Percentiles rank a stretch among this genome's conserved stretches.
Evolutionary conservation across 495 filamentous ascomycete species (phyloP).

Genomic region (Peziza echinospora): DNA sequence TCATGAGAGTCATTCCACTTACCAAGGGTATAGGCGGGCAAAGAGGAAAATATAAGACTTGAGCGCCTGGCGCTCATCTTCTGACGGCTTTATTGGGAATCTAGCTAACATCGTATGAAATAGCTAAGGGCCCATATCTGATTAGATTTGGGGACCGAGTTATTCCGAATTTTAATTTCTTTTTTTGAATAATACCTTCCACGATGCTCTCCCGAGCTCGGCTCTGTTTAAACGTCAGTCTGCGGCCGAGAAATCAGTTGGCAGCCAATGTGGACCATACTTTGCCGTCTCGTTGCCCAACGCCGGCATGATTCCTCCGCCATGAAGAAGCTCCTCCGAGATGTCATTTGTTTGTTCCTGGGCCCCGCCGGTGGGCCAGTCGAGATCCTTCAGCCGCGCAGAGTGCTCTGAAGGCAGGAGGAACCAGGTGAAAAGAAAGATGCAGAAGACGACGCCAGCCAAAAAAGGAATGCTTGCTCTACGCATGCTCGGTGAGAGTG

Average conservation of each 20-base stretch:
- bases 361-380: not conserved
- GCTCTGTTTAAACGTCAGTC: too few species aligned
- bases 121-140: constrained; percentile 77
- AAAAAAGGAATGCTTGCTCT: not conserved
- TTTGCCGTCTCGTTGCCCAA: constrained; percentile 83
- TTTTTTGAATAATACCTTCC: constrained; percentile 3
- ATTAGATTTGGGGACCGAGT: constrained; percentile 37
- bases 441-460: not conserved
- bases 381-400: constrained; percentile 3
- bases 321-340: constrained; percentile 33
- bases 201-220: constrained; percentile 10
- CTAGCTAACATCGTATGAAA: constrained; percentile 90
- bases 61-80: constrained; percentile 65
- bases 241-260: not conserved
- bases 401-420: constrained; percentile 12
- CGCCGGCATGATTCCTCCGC: constrained; percentile 66
- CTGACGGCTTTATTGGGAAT: constrained; percentile 66
- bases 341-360: too few species aligned
- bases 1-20: constrained; percentile 5
- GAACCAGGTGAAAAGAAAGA: not conserved
- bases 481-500: not conserved
- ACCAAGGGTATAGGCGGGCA: constrained; percentile 76
- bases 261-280: constrained; percentile 22
- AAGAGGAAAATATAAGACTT: constrained; percentile 76
- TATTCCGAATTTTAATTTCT: not conserved